Percentiles rank a stretch among this genome's conserved stretches.
Conservation (phyloP, 306 rosid genomes). For the Benincasa hispida region DNA sequence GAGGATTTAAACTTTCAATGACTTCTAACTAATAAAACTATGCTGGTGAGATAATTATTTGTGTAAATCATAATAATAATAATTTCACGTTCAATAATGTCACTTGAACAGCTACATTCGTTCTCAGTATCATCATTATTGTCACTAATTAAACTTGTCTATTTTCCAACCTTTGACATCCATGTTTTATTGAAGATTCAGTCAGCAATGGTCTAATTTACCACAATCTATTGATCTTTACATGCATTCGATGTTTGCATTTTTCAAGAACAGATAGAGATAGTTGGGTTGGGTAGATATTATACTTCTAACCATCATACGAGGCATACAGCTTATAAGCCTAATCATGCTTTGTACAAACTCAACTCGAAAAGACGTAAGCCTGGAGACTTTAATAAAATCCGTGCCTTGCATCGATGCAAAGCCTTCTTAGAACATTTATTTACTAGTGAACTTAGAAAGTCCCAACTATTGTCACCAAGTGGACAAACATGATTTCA, state of each 20-base stretch:
- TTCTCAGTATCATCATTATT: too few relatives aligned
- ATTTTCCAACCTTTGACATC: background rate
- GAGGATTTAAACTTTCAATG: too few relatives aligned
- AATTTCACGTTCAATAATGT: too few relatives aligned
- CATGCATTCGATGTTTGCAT: background rate
- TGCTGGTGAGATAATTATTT: too few relatives aligned
- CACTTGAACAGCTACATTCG: too few relatives aligned
- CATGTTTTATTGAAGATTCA: background rate
- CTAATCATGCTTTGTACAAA: background rate
- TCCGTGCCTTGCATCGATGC: background rate
- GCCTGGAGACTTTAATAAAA: background rate
- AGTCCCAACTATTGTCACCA: background rate
- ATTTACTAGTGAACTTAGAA: background rate
- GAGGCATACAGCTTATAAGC: background rate
- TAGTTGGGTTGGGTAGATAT: background rate
- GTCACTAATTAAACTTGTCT: background rate
- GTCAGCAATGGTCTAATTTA: background rate
- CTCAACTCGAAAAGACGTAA: background rate
- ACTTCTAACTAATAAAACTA: too few relatives aligned
- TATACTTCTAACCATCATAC: background rate
- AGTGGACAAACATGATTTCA: background rate
- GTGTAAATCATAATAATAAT: too few relatives aligned
- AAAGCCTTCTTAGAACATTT: background rate
- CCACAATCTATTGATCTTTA: background rate
- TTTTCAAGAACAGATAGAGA: background rate